Evolutionary conservation across 2,329 filamentous ascomycete species (phyloP).

Genomic region (Cladosporium sp.): DNA sequence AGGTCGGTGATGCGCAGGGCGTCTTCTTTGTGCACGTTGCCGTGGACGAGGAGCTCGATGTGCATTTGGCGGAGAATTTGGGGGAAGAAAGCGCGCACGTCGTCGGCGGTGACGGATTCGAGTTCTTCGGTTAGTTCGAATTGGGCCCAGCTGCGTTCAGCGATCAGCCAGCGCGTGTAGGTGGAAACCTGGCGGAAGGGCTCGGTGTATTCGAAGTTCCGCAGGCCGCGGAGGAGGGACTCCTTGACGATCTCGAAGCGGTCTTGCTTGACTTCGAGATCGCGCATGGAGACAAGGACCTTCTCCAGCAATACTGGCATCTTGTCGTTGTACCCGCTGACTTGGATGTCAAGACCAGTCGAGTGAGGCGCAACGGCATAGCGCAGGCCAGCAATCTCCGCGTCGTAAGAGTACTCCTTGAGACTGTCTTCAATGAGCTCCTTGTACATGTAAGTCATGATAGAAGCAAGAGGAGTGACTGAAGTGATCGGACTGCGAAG

Average conservation of each 20-base stretch:
- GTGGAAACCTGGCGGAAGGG: conserved; percentile 86
- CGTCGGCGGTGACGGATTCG: conserved; percentile 66
- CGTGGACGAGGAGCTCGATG: conserved; percentile 83
- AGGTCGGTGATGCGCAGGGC: conserved; percentile 80
- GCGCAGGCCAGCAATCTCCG: conserved; percentile 82
- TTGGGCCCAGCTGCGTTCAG: conserved; percentile 71
- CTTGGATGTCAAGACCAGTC: conserved; percentile 70
- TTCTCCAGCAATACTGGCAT: conserved; percentile 86
- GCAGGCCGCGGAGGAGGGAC: conserved; percentile 67
- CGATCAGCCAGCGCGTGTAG: conserved; percentile 75
- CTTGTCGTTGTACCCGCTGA: conserved; percentile 96
- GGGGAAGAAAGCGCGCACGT: conserved; percentile 72
- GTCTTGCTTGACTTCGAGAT: conserved; percentile 78
- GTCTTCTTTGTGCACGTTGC: conserved; percentile 93
- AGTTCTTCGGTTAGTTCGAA: conserved; percentile 78
- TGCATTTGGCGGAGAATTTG: conserved; percentile 79
- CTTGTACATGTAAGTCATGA: conserved; percentile 76
- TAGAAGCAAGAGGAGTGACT: conserved; percentile 70
- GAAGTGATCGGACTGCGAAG: conserved; percentile 75
- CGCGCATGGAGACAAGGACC: conserved; percentile 76
- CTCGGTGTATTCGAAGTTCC: conserved; percentile 83
- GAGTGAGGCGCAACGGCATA: conserved; percentile 73
- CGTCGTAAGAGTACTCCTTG: conserved; percentile 92
- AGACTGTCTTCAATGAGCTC: conserved; percentile 85
- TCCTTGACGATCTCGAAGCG: conserved; percentile 92